These are phyloP conservation scores for Pestalotiopsis sp. DNA, from an alignment of 2,329 filamentous ascomycete species.

Conservation along the genomic window DNA sequence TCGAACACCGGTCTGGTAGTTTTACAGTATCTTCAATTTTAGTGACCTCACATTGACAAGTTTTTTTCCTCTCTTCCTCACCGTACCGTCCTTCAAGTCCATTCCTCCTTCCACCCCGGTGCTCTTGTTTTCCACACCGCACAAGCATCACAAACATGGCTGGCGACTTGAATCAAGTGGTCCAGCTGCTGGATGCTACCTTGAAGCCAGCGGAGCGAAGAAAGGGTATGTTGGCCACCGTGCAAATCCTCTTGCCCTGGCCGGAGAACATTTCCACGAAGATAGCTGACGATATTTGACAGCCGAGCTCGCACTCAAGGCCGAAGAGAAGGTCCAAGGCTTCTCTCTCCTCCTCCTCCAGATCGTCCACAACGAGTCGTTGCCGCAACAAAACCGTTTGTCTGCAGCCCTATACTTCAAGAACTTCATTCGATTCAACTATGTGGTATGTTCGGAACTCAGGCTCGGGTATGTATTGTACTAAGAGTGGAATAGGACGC, in stretches of 20 bases:
- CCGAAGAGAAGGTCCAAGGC: slow-evolving; percentile 78
- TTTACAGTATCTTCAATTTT: not conserved
- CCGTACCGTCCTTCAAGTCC: not conserved
- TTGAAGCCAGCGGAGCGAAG: slow-evolving; percentile 85
- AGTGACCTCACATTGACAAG: not conserved
- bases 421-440: slow-evolving; percentile 94
- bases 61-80: not conserved
- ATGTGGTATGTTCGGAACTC: slow-evolving; percentile 61
- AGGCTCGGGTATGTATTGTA: not conserved
- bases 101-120: not conserved
- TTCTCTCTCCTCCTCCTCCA: slow-evolving; percentile 89
- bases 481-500: slow-evolving; percentile 62
- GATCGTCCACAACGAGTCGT: slow-evolving; percentile 76
- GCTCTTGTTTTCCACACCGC: not conserved
- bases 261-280: not conserved
- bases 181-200: slow-evolving; percentile 86
- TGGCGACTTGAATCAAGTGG: slow-evolving; percentile 60
- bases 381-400: slow-evolving; percentile 77
- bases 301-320: slow-evolving; percentile 82
- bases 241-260: not conserved
- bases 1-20: not conserved
- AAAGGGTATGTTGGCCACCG: slow-evolving; percentile 63
- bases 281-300: slow-evolving; percentile 14
- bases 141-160: slow-evolving; percentile 45
- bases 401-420: slow-evolving; percentile 94